phyloP scores from a whole-genome alignment of 2,329 filamentous ascomycete genomes.

The Sphaerulina vaccinii region DNA sequence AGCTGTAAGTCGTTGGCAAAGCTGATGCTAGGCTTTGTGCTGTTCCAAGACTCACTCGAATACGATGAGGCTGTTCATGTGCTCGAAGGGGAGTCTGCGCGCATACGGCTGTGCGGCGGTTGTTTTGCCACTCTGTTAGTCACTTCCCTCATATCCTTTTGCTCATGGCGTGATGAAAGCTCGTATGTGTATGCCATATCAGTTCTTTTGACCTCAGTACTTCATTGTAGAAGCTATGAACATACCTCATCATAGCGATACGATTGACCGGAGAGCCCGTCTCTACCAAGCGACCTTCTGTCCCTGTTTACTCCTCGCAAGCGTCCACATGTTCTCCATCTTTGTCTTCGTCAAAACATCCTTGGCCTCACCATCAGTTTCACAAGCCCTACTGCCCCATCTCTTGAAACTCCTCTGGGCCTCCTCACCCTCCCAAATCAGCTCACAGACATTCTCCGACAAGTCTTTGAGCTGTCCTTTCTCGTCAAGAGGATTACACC shows the following conservation, averaged over 20 bases:
- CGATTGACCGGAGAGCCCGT: not conserved
- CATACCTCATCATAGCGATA: not conserved
- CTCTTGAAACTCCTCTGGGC: slow-evolving; percentile 78
- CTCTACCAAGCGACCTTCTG: slow-evolving; percentile 4
- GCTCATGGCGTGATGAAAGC: no score
- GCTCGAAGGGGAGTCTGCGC: no score
- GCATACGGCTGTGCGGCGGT: no score
- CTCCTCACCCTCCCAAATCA: slow-evolving; percentile 90
- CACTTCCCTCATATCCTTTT: no score
- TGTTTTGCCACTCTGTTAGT: no score
- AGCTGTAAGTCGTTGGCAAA: no score
- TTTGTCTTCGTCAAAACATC: slow-evolving; percentile 76
- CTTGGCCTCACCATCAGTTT: slow-evolving; percentile 85
- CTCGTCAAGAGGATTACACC: slow-evolving; percentile 78
- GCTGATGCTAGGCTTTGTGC: no score
- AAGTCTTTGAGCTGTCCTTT: slow-evolving; percentile 77
- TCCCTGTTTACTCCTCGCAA: slow-evolving; percentile 65
- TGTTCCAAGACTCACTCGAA: no score
- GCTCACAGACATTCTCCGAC: slow-evolving; percentile 72
- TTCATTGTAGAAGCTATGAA: not conserved
- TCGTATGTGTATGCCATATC: not conserved
- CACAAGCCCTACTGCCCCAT: slow-evolving; percentile 87
- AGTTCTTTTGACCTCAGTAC: not conserved
- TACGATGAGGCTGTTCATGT: no score
- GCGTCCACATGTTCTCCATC: slow-evolving; percentile 93